Base-by-base conservation (phyloP, 2,329 filamentous ascomycete species). In the Monosporascus sp. region DNA sequence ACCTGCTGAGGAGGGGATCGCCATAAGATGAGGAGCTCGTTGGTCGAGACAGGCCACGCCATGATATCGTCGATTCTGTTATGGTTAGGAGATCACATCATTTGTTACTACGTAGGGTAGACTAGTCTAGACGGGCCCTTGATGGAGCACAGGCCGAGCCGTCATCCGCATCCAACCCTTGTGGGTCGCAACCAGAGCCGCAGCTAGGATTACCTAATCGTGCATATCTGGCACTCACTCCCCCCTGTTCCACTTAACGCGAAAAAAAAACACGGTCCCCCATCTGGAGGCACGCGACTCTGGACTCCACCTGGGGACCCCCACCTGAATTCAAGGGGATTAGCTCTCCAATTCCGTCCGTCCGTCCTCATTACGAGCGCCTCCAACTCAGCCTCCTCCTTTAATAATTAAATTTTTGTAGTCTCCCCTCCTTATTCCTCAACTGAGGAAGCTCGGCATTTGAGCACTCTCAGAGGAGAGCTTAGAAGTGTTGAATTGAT, bases 151-250 rank as follows among this genome's bases (percentile, higher is more conserved):
- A 35, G 31, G 9, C 31, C 31, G 14, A 35, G 11, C 14, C 14
- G 31, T 35, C 31, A 14, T 35, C 31, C 31, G 9, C 31, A 35
- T 35, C 11, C 9, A 14, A 35, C 4, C 4, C 3, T 14, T 35
- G 31, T 35, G 31, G 31, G 31, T 35, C 11, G 9, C 31, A 14
- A 14, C 43, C 38, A 55, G 52, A 50, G 36, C 24, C 38, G 48
- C 38, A 31, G 31, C 22, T 45, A 20, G 50, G 43, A 17, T 47
- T 49, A 52, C 53, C 39, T 35, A 39, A 57, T 50, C 54, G 50
- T 43, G 39, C 44, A 39, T 52, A 35, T 55, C 49, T 50, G 14
- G 14, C 18, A 7, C 41, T 20, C 14, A 15, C 7, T 17, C 4
- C n/a, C 41, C 11, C 41, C 3, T 45, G 6, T 31, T 31, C 22